A percentile compares a stretch with the other conserved stretches of the same genome.
Conservation (phyloP, 2,329 filamentous ascomycete species). For the Microdochium trichocladiopsis region DNA sequence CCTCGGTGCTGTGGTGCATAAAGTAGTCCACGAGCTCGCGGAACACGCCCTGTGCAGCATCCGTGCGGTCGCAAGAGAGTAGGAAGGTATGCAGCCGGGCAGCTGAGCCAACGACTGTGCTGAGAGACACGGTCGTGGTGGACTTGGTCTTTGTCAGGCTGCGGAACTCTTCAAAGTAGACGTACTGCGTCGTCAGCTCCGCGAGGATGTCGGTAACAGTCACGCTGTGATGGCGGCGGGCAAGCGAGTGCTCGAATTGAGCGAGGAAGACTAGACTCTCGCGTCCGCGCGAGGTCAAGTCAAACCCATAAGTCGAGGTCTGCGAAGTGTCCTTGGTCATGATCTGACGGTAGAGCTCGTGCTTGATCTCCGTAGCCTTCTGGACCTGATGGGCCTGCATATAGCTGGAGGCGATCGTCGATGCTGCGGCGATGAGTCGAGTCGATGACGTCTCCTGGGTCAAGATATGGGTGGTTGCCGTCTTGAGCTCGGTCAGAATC, state of each 20-base stretch:
- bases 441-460: constrained; percentile 18
- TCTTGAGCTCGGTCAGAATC: constrained; percentile 22
- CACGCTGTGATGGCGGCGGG: constrained; percentile 11
- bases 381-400: constrained; percentile 22
- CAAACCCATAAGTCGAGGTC: constrained; percentile 16
- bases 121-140: constrained; percentile 16
- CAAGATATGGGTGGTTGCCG: constrained; percentile 23
- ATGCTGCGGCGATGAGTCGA: constrained; percentile 22
- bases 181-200: constrained; percentile 31
- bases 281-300: constrained; percentile 23
- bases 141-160: constrained; percentile 26
- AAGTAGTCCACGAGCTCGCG: constrained; percentile 24
- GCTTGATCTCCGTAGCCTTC: constrained; percentile 21
- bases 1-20: constrained; percentile 14
- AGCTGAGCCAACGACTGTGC: constrained; percentile 23
- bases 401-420: constrained; percentile 26
- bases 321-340: constrained; percentile 25
- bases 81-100: constrained; percentile 26
- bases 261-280: constrained; percentile 33
- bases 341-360: constrained; percentile 30
- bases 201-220: constrained; percentile 33
- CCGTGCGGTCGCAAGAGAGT: constrained; percentile 13
- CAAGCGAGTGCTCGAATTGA: constrained; percentile 32
- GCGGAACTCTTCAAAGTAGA: constrained; percentile 30
- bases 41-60: constrained; percentile 16